Evolutionary conservation across 2,329 filamentous ascomycete genomes (phyloP).

Genomic region (Knufia fluminis): DNA sequence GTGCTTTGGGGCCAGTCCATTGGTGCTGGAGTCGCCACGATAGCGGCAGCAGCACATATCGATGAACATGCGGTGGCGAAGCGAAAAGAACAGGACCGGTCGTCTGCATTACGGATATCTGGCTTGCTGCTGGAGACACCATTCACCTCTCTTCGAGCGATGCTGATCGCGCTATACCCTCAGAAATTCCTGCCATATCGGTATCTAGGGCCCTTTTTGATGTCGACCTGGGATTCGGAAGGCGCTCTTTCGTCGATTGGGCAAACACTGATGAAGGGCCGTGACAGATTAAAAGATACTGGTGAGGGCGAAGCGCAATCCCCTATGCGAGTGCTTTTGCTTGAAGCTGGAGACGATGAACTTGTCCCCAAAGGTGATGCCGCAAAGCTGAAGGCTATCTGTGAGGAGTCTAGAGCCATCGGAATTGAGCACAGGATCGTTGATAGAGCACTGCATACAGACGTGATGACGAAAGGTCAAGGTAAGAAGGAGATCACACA

Average conservation of each 20-base stretch:
- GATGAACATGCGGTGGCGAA: conserved; percentile 5
- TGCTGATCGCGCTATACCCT: conserved; percentile 65
- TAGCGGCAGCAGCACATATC: conserved; percentile 11
- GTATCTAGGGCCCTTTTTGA: conserved; percentile 63
- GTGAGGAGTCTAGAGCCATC: conserved; percentile 23
- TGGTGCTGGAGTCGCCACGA: conserved; percentile 60
- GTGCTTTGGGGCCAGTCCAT: conserved; percentile 72
- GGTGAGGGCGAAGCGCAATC: conserved; percentile 10
- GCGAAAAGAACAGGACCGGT: conserved; percentile 1
- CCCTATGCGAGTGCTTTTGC: conserved; percentile 28
- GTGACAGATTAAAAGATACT: neutral
- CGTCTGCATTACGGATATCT: conserved; percentile 23
- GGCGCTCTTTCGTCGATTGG: conserved; percentile 34
- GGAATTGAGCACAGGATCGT: conserved; percentile 33
- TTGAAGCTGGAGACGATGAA: conserved; percentile 37
- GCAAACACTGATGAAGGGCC: conserved; percentile 2
- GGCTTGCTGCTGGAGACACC: conserved; percentile 65
- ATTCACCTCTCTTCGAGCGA: conserved; percentile 59
- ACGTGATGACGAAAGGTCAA: conserved; percentile 35
- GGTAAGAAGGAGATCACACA: conserved; percentile 28
- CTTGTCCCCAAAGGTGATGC: conserved; percentile 34
- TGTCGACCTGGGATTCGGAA: conserved; percentile 48
- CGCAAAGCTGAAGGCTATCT: conserved; percentile 28
- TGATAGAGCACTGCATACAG: conserved; percentile 41
- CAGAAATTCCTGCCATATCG: conserved; percentile 72